Evolutionary conservation across 2,329 filamentous ascomycete species (phyloP), one percentile per base, ranked within the genome.

Genomic region (Fusarium tuaranense): DNA sequence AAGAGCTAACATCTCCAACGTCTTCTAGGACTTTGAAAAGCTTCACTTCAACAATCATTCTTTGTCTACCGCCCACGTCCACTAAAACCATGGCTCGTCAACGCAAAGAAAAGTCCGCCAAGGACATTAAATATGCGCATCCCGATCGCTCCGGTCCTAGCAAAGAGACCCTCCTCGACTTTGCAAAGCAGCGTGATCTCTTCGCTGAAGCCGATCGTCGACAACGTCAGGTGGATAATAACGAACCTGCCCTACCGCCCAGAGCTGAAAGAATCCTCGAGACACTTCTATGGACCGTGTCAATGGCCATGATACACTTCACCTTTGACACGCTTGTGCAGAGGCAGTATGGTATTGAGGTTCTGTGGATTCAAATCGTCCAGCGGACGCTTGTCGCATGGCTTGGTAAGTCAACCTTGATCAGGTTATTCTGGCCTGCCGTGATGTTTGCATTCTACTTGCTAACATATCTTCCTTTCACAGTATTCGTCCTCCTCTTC

Each of bases 261-360:
- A 78, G 81, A 0, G 85, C 84, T 9, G 89, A 91, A 66, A 85
- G 88, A 34, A 76, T 89, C 58, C 82, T 91, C 70, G 90, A 92
- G 41, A 83, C 89, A 0, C 38, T 88, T 4, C 83, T 92, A 27
- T 92, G 89, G 88, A 87, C 86, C 8, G 83, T 90, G 13, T 91
- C 90, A 72, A 83, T 97, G 77, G 86, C 90, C 14, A 93, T 92
- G 86, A 83, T 95, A 61, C 93, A 96, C 80, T 92, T 95, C 76
- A 94, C 92, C 0, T 87, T 97, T 63, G 94, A 96, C 79, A 91
- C 95, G 41, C 86, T 97, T 13, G 93, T 95, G 25, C 93, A 95
- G 81, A 88, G 92, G 76, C 94, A 97, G 82, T 97, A 94, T 78
- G 90, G 91, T n/a, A 87, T 91, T 71, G 87, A 90, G 3, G 87